Conservation (phyloP, 345 rosid genomes). For the Atalantia buxifolia region DNA sequence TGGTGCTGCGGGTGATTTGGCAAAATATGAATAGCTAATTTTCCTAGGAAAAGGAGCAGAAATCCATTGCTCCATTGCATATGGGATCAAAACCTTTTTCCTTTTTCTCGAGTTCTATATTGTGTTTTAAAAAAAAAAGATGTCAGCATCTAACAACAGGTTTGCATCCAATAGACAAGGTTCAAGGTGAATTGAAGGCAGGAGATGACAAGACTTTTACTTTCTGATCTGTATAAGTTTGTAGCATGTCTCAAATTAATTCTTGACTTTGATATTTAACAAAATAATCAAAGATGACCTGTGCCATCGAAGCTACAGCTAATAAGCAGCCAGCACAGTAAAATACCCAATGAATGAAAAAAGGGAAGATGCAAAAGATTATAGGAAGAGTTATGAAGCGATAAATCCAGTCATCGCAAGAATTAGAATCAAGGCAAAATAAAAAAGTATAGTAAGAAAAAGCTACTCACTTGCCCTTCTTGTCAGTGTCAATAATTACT, state of each 20-base stretch:
- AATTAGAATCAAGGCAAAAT: neutral
- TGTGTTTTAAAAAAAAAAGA: neutral
- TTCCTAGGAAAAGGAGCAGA: neutral
- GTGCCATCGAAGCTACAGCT: neutral
- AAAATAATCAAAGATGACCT: neutral
- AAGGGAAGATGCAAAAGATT: neutral
- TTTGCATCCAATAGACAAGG: neutral
- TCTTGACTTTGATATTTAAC: neutral
- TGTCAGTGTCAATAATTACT: constrained; percentile 85
- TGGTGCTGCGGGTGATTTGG: neutral
- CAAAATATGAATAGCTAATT: neutral
- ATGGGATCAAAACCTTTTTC: neutral
- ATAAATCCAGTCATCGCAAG: neutral
- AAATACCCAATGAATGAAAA: neutral
- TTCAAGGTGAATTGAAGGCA: neutral
- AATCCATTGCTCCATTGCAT: neutral
- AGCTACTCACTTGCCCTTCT: constrained; percentile 86
- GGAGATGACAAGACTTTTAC: neutral
- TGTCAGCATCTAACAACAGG: neutral
- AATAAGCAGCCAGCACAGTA: neutral
- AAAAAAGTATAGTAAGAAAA: neutral
- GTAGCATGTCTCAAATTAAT: neutral
- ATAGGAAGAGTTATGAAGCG: neutral
- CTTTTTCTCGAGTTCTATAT: neutral
- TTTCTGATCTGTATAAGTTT: neutral